Evolutionary conservation across 768 basidiomycete genomes (phyloP).

Genomic region (Mycena venus): DNA sequence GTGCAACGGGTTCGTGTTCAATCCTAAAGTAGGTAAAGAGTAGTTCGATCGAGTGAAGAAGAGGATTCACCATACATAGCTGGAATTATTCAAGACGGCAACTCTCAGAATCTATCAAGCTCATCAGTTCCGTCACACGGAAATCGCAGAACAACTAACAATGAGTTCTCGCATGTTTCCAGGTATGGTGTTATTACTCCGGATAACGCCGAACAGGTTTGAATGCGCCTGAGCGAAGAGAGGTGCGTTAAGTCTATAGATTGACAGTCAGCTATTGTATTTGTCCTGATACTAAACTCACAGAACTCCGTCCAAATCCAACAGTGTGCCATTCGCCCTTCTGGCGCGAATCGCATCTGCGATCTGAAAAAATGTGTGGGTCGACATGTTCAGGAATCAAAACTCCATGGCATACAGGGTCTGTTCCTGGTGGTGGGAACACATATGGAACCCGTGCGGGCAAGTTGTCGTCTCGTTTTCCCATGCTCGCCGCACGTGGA

Average conservation of each 20-base stretch:
- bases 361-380: neutral
- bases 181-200: constrained; percentile 8
- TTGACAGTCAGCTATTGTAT: neutral
- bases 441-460: neutral
- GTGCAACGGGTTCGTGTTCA: constrained; percentile 48
- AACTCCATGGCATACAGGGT: neutral
- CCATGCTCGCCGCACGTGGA: too few species aligned
- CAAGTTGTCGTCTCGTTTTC: too few species aligned
- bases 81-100: constrained; percentile 39
- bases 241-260: constrained; percentile 5
- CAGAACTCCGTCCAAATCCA: constrained; percentile 18
- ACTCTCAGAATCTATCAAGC: constrained; percentile 41
- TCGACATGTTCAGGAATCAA: neutral
- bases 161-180: constrained; percentile 5
- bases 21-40: constrained; percentile 30
- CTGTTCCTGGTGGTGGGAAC: neutral
- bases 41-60: neutral
- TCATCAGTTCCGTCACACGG: neutral
- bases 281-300: neutral
- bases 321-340: neutral
- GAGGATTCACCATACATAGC: constrained; percentile 33
- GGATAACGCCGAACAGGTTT: neutral
- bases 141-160: neutral
- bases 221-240: neutral
- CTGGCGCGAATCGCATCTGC: constrained; percentile 19